Conservation (phyloP, 768 basidiomycete species). For the Ramaria sp. region DNA sequence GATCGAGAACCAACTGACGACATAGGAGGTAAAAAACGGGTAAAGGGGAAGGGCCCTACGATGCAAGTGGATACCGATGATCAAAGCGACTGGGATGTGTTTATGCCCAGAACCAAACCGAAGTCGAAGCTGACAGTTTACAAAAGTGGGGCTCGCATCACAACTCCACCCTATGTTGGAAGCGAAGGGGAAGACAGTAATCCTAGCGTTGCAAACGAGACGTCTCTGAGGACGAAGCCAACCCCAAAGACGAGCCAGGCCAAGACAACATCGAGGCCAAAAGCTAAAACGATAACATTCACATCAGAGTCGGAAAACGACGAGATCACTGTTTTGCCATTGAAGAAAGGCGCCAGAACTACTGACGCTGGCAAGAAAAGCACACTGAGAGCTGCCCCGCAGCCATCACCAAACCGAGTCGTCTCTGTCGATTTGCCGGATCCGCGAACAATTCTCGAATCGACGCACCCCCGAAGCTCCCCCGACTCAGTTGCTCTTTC, state of each 20-base stretch:
- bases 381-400: neutral
- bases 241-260: neutral
- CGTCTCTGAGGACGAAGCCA: neutral
- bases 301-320: neutral
- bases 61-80: too few relatives aligned
- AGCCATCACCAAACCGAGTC: conserved; percentile 2
- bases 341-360: conserved; percentile 1
- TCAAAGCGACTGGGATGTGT: too few relatives aligned
- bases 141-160: too few relatives aligned
- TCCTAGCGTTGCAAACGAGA: neutral
- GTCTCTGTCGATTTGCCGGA: conserved; percentile 3
- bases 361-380: neutral
- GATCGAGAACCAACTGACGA: too few relatives aligned
- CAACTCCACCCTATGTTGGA: neutral
- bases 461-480: neutral
- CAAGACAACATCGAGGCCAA: neutral
- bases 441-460: neutral
- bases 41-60: too few relatives aligned
- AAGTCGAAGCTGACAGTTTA: neutral
- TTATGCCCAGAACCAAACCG: neutral
- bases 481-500: neutral
- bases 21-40: too few relatives aligned
- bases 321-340: too few relatives aligned
- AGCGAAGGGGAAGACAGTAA: conserved; percentile 10
- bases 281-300: neutral